Evolutionary conservation across 768 basidiomycete species (phyloP).

Genomic region (Megacollybia marginata): DNA sequence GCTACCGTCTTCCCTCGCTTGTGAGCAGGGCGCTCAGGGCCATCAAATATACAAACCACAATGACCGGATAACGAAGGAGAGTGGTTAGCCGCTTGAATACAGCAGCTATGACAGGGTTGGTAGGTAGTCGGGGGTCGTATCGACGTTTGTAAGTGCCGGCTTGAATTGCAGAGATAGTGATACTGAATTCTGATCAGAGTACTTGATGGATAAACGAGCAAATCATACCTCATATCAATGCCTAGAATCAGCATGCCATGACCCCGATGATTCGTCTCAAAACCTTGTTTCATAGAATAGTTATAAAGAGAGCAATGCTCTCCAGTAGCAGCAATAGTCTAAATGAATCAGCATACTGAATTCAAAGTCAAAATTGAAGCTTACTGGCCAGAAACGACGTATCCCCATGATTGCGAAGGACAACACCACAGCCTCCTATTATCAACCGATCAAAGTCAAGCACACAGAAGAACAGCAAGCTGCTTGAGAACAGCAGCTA

Average conservation of each 20-base stretch:
- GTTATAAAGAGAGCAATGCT: background rate
- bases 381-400: no score
- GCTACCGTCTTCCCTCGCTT: conserved; percentile 26
- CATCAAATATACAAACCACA: conserved; percentile 40
- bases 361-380: no score
- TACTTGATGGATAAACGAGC: no score
- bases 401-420: no score
- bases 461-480: no score
- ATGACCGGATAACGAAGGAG: conserved; percentile 27
- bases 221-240: background rate
- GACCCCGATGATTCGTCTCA: background rate
- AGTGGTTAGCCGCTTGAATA: conserved; percentile 31
- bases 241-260: background rate
- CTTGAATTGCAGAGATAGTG: background rate
- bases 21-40: conserved; percentile 27
- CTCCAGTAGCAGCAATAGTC: background rate
- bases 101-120: conserved; percentile 23
- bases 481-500: no score
- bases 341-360: background rate
- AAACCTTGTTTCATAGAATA: background rate
- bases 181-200: background rate
- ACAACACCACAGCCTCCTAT: no score
- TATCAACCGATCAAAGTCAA: no score
- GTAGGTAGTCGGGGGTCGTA: background rate
- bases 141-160: background rate